Percentiles rank a stretch among this genome's conserved stretches.
These are phyloP conservation scores for Zygoascus biomembranicola DNA, from an alignment of 805 yeast species.

Conservation along the genomic window DNA sequence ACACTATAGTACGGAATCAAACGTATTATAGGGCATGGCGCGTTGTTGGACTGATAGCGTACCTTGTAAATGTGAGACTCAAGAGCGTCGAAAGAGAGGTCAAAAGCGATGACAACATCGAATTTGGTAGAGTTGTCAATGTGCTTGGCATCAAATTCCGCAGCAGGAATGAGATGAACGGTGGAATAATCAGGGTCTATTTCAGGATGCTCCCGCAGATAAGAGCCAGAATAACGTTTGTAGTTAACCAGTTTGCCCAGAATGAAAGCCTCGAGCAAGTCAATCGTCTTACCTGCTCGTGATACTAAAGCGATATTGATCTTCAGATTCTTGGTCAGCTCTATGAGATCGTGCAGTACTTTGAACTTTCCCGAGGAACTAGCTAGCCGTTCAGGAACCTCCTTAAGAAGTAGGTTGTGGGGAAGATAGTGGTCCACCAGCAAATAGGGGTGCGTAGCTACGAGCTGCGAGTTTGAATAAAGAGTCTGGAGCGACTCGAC, in stretches of 20 bases:
- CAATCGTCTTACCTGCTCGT: conserved; percentile 60
- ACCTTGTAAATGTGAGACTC: conserved; percentile 29
- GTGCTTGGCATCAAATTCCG: conserved; percentile 20
- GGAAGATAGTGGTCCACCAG: conserved; percentile 83
- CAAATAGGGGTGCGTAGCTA: conserved; percentile 83
- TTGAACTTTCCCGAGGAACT: conserved; percentile 81
- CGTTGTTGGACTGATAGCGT: conserved; percentile 18
- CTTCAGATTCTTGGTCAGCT: conserved; percentile 38
- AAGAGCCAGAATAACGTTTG: conserved; percentile 59
- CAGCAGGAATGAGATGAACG: conserved; percentile 40
- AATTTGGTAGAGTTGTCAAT: conserved; percentile 24
- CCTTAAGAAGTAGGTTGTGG: conserved; percentile 60
- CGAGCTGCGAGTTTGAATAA: conserved; percentile 65
- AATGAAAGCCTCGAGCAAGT: conserved; percentile 67
- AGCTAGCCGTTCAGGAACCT: conserved; percentile 58
- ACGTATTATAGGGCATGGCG: conserved; percentile 50
- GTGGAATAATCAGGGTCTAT: conserved; percentile 22
- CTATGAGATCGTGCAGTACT: conserved; percentile 55
- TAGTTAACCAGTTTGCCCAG: conserved; percentile 64
- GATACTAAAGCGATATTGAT: conserved; percentile 64
- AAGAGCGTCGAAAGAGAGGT: conserved; percentile 45
- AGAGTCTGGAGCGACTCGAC: conserved; percentile 71
- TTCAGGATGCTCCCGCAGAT: conserved; percentile 40
- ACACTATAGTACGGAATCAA: conserved; percentile 72
- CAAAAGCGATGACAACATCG: conserved; percentile 58